These are phyloP conservation scores for Suhomyces pyralidae DNA, from an alignment of 805 yeast genomes.

Conservation along the genomic window DNA sequence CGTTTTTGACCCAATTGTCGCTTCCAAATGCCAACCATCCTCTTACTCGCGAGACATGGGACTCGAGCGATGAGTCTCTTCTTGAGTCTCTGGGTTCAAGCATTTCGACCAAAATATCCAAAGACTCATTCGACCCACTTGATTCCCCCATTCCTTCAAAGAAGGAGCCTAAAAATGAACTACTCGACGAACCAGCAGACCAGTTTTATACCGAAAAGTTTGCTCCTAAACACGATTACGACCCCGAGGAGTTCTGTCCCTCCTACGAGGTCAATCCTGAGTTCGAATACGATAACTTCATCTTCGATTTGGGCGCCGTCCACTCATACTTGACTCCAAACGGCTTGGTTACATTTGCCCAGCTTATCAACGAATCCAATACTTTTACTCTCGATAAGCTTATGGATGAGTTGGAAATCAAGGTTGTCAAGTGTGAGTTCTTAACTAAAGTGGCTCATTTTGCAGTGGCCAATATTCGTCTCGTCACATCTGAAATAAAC, in stretches of 20 bases:
- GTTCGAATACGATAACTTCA: slow-evolving; percentile 51
- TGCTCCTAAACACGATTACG: slow-evolving; percentile 4
- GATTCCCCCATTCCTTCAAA: not conserved
- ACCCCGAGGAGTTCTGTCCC: slow-evolving; percentile 30
- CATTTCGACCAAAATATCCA: not conserved
- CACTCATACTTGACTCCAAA: slow-evolving; percentile 47
- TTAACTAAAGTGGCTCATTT: slow-evolving; percentile 29
- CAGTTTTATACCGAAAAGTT: not conserved
- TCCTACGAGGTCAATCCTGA: slow-evolving; percentile 29
- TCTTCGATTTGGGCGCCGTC: slow-evolving; percentile 53
- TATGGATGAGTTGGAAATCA: slow-evolving; percentile 64
- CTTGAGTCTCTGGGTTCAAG: not conserved
- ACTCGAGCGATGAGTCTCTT: not conserved
- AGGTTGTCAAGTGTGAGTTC: slow-evolving; percentile 48
- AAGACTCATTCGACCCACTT: not conserved
- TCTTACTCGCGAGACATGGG: slow-evolving; percentile 23
- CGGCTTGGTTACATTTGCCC: slow-evolving; percentile 37
- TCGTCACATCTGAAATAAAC: slow-evolving; percentile 46
- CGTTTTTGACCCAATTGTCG: slow-evolving; percentile 58
- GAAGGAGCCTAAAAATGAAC: not conserved
- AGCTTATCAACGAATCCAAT: slow-evolving; percentile 31
- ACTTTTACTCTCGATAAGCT: slow-evolving; percentile 44
- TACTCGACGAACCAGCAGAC: not conserved
- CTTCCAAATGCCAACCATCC: slow-evolving; percentile 66
- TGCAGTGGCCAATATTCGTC: slow-evolving; percentile 41